Evolutionary conservation across 2,329 filamentous ascomycete genomes (phyloP), one percentile per base, ranked within the genome.

Genomic region (Monosporascus sp.): DNA sequence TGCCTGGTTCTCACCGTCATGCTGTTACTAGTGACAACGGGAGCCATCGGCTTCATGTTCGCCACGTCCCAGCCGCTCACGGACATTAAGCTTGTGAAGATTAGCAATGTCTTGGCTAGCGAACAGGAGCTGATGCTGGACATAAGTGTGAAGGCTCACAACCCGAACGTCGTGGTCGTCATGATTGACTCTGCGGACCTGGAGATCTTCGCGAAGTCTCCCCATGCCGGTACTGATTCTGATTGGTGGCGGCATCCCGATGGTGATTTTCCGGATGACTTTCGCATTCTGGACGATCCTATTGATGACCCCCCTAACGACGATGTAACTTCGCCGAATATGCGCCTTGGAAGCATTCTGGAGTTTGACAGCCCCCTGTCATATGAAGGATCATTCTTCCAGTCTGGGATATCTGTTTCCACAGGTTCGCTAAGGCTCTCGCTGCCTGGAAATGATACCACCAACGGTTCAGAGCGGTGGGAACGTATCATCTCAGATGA

Each of bases 41-140:
- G 89, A 43, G 88, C 89, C 9, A 86, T 94, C 38, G 89, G 88
- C 22, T 94, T 97, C 69, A 85, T 97, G 71, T 88, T 97, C 71
- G 89, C 91, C 46, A 93, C 92, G 20, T 96, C 92, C 31, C 91
- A 96, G 65, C 89, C 92, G 7, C 80, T 99, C 48, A 81, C 84
- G 26, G 84, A 89, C 58, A 88, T 97, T 54, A 78, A 87, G 58
- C 83, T 97, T 45, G 77, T 87, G 52, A 86, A 87, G 58, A 91
- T 99, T 60, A 84, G 88, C 63, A 95, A 96, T 60, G 91, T 99
- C 24, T 81, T 97, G 48, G 92, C 92, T 2, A 96, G 90, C 63
- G 90, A 96, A 69, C 90, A 96, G 69, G 92, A 97, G 68, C 80
- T 99, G 43, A 96, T 99, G 84, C 82, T 97, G 64, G 93, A 99